Evolutionary conservation across 2,329 filamentous ascomycete species (phyloP).

Genomic region (Pyrenophora seminiperda): DNA sequence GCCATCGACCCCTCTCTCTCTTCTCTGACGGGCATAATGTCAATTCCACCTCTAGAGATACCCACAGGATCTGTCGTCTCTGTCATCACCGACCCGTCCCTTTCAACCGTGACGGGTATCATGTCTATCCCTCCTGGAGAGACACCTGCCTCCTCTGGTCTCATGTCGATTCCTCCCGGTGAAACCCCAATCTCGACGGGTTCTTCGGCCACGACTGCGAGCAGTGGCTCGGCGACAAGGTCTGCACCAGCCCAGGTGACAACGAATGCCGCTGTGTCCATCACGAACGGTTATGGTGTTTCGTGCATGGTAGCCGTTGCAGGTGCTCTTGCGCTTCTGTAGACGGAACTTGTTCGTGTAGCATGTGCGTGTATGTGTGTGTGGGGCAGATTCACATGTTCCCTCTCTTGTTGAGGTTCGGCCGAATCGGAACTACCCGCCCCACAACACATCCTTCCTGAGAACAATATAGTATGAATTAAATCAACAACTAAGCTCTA

Average conservation of each 20-base stretch:
- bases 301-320: slow-evolving; percentile 24
- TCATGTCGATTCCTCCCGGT: slow-evolving; percentile 27
- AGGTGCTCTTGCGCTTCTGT: slow-evolving; percentile 36
- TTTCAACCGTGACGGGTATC: slow-evolving; percentile 7
- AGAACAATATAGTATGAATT: background rate
- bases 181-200: slow-evolving; percentile 29
- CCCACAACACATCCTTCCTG: background rate
- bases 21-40: slow-evolving; percentile 19
- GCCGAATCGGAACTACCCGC: background rate
- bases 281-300: slow-evolving; percentile 18
- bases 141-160: slow-evolving; percentile 11
- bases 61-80: slow-evolving; percentile 5
- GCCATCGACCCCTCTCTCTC: background rate
- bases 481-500: too few species aligned
- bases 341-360: background rate
- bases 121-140: slow-evolving; percentile 30
- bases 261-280: slow-evolving; percentile 27
- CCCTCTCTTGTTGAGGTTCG: background rate
- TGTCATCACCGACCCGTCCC: slow-evolving; percentile 15
- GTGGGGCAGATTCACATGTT: background rate
- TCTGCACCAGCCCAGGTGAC: slow-evolving; percentile 9
- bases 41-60: slow-evolving; percentile 1
- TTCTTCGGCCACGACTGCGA: slow-evolving; percentile 5
- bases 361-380: background rate
- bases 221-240: background rate